phyloP scores from a whole-genome alignment of 768 basidiomycete species.

The Cubamyces lactineus region DNA sequence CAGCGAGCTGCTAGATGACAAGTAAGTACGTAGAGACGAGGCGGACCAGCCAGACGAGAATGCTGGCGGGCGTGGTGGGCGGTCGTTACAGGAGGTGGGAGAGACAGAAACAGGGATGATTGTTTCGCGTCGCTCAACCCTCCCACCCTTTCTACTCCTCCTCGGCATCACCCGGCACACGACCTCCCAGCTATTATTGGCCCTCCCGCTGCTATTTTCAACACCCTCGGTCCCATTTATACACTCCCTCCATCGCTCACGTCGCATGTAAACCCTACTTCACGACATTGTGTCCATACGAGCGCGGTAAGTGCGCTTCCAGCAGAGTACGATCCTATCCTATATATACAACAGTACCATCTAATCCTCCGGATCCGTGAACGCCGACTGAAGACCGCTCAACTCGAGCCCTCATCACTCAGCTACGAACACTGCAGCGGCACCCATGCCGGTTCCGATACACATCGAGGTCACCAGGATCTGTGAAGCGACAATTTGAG shows the following conservation, averaged over 20 bases:
- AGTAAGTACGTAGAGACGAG: conserved; percentile 10
- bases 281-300: background rate
- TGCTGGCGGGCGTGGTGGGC: conserved; percentile 13
- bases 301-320: background rate
- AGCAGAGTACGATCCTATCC: background rate
- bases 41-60: conserved; percentile 11
- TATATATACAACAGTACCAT: background rate
- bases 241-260: background rate
- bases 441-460: conserved; percentile 92
- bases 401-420: conserved; percentile 21
- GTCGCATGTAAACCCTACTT: background rate
- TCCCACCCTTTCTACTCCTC: conserved; percentile 10
- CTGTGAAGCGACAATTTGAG: conserved; percentile 37
- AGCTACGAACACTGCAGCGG: conserved; percentile 40
- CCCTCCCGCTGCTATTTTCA: conserved; percentile 12
- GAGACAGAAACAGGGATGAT: conserved; percentile 10
- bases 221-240: background rate
- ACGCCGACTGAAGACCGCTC: too few species aligned
- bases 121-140: conserved; percentile 2
- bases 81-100: conserved; percentile 23
- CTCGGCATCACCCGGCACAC: conserved; percentile 15
- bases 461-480: conserved; percentile 90
- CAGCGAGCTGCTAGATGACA: conserved; percentile 22
- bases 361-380: background rate
- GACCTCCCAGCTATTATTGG: conserved; percentile 8